Conservation (phyloP, 768 basidiomycete genomes). For the Clitopilus passeckerianus region DNA sequence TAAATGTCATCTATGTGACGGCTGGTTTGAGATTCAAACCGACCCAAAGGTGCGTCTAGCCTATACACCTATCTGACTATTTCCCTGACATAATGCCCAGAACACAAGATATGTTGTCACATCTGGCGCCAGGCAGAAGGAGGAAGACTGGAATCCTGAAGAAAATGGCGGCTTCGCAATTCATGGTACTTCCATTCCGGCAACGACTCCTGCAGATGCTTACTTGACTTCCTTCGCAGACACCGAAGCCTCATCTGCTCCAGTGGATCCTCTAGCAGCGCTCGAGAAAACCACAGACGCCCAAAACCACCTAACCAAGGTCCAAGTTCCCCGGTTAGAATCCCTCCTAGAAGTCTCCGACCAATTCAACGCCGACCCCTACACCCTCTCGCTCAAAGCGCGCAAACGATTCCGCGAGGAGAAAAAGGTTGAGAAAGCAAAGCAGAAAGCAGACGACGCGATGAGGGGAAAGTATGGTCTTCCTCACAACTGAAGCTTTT, state of each 20-base stretch:
- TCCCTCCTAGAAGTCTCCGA: conserved; percentile 74
- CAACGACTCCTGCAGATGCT: not conserved
- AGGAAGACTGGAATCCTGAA: conserved; percentile 95
- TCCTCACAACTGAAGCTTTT: conserved; percentile 63
- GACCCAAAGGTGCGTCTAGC: conserved; percentile 76
- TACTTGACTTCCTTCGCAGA: conserved; percentile 34
- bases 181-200: conserved; percentile 52
- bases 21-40: conserved; percentile 98
- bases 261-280: conserved; percentile 81
- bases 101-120: conserved; percentile 93
- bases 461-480: conserved; percentile 77
- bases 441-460: conserved; percentile 62
- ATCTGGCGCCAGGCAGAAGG: conserved; percentile 90
- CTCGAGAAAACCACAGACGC: conserved; percentile 87
- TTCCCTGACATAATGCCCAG: conserved; percentile 31
- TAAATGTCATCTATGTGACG: conserved; percentile 94
- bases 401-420: conserved; percentile 83
- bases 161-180: conserved; percentile 92
- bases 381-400: conserved; percentile 65
- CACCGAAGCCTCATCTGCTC: conserved; percentile 56
- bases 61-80: not conserved
- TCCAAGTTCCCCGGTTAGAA: conserved; percentile 78
- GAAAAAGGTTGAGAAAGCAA: conserved; percentile 74
- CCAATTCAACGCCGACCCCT: conserved; percentile 83
- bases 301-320: conserved; percentile 64